Conservation (phyloP, 1,284 basidiomycete genomes). For the Neolentinus lepideus region DNA sequence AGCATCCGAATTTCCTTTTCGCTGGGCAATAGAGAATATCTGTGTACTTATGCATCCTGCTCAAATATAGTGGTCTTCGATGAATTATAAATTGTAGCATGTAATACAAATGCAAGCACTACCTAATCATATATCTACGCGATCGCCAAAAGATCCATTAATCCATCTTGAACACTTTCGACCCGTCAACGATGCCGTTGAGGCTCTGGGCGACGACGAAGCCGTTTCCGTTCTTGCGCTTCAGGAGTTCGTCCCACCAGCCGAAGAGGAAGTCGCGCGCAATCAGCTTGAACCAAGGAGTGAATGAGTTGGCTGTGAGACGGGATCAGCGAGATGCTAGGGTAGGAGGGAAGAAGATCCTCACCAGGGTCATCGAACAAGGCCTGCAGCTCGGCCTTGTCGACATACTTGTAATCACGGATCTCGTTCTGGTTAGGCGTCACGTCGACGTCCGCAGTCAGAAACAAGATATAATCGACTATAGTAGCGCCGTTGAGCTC, state of each 20-base stretch:
- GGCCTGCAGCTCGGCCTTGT: conserved; percentile 79
- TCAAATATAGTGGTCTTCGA: not conserved
- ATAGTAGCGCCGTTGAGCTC: conserved; percentile 7
- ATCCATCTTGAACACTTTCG: conserved; percentile 70
- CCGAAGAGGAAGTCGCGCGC: conserved; percentile 95
- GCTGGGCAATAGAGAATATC: not conserved
- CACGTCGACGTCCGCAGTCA: conserved; percentile 86
- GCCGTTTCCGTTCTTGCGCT: conserved; percentile 51
- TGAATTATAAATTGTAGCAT: not conserved
- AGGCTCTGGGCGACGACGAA: conserved; percentile 64
- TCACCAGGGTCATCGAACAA: conserved; percentile 86
- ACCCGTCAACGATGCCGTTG: conserved; percentile 62
- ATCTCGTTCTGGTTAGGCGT: conserved; percentile 90
- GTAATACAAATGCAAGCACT: not conserved
- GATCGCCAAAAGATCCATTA: not conserved
- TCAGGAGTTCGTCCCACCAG: conserved; percentile 93
- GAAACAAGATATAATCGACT: conserved; percentile 99
- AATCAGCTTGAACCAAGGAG: conserved; percentile 99
- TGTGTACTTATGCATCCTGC: not conserved
- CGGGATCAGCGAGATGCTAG: conserved; percentile 6
- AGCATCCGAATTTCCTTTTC: not conserved
- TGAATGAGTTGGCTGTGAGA: conserved; percentile 76
- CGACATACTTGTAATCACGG: conserved; percentile 86
- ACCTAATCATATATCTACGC: not conserved
- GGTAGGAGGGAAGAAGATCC: conserved; percentile 13